Conservation (phyloP, 306 rosid genomes). For the Lathyrus oleraceus region DNA sequence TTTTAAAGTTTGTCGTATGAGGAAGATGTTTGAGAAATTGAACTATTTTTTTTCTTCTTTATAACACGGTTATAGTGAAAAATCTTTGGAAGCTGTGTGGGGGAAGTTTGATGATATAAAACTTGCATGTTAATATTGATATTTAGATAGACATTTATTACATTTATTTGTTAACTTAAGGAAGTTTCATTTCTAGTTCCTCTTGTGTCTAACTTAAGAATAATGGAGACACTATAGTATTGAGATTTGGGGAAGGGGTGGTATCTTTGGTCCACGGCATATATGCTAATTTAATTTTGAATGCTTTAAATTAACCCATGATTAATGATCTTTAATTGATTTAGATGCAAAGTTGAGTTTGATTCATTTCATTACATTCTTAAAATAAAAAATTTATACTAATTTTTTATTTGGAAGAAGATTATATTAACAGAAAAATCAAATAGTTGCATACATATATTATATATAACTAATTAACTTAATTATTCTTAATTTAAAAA, state of each 20-base stretch:
- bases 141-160: slow-evolving; percentile 13
- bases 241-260: background rate
- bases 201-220: background rate
- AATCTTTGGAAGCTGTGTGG: slow-evolving; percentile 10
- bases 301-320: too few species aligned
- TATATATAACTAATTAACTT: too few species aligned
- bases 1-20: slow-evolving; percentile 13
- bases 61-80: background rate
- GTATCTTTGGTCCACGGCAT: slow-evolving; percentile 31
- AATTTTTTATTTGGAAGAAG: too few species aligned
- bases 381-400: too few species aligned
- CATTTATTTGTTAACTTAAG: background rate
- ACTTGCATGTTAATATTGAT: background rate
- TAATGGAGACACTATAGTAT: slow-evolving; percentile 2
- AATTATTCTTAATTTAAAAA: too few species aligned
- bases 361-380: too few species aligned
- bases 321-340: too few species aligned
- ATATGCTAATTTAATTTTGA: too few species aligned
- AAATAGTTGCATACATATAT: too few species aligned
- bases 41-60: background rate
- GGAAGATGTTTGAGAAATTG: slow-evolving; percentile 1
- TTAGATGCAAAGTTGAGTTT: too few species aligned
- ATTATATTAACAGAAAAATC: too few species aligned
- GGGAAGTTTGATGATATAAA: slow-evolving; percentile 1
- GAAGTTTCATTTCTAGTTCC: background rate